Conservation (phyloP, 805 yeast species). For the Lachancea sp. region DNA sequence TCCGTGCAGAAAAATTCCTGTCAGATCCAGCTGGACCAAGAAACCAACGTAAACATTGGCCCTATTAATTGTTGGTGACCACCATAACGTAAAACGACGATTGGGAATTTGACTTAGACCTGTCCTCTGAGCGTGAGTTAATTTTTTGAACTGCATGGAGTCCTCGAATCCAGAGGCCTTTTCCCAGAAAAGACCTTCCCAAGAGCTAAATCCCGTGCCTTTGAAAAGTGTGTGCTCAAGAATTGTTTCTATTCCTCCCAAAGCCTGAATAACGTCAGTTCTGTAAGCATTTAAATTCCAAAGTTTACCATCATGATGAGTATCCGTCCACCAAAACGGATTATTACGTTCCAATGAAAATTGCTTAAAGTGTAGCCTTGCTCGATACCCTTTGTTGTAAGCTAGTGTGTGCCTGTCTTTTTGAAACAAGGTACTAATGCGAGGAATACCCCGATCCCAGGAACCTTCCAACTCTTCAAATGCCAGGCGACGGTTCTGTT, state of each 20-base stretch:
- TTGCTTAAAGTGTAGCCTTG: constrained; percentile 71
- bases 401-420: constrained; percentile 92
- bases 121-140: constrained; percentile 95
- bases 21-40: constrained; percentile 88
- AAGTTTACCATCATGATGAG: constrained; percentile 88
- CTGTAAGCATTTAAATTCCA: constrained; percentile 93
- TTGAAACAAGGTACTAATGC: constrained; percentile 91
- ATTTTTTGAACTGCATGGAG: constrained; percentile 84
- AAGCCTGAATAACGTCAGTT: constrained; percentile 92
- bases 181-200: constrained; percentile 99
- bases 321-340: constrained; percentile 96
- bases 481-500: constrained; percentile 77
- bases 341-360: constrained; percentile 65
- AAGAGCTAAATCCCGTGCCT: constrained; percentile 94
- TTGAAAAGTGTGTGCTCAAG: constrained; percentile 90
- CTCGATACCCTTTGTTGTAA: constrained; percentile 87
- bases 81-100: constrained; percentile 95
- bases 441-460: constrained; percentile 96
- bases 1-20: constrained; percentile 96
- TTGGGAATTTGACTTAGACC: constrained; percentile 97
- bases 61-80: constrained; percentile 98
- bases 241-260: constrained; percentile 96
- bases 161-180: constrained; percentile 97
- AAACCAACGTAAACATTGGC: constrained; percentile 98
- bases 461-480: constrained; percentile 90